phyloP scores from a whole-genome alignment of 140 eudicot species.

The Stevia rebaudiana region DNA sequence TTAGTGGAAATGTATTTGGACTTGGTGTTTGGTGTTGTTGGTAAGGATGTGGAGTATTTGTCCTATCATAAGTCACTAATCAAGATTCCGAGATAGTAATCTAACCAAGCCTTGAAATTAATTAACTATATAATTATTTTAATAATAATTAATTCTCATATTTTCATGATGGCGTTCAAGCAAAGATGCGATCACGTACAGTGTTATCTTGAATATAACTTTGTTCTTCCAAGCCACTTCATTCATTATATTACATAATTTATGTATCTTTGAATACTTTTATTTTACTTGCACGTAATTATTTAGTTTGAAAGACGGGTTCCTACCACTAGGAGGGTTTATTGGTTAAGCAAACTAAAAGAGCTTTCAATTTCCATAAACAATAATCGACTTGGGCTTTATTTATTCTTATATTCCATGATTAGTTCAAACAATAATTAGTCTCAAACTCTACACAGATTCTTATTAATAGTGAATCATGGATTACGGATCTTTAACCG shows the following conservation, averaged over 20 bases:
- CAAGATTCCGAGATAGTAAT: conserved; percentile 17
- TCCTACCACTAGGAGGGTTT: conserved; percentile 45
- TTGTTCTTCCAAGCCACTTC: conserved; percentile 82
- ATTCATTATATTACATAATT: conserved; percentile 27
- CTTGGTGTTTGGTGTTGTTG: conserved; percentile 37
- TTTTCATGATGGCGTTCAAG: conserved; percentile 56
- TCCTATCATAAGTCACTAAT: conserved; percentile 18
- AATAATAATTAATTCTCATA: conserved; percentile 6
- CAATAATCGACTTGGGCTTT: conserved; percentile 13
- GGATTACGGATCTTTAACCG: neutral
- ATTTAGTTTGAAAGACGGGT: conserved; percentile 26
- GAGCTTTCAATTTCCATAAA: conserved; percentile 40
- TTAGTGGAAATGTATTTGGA: conserved; percentile 15
- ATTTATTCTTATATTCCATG: conserved; percentile 13
- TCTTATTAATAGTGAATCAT: neutral
- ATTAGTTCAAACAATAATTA: conserved; percentile 2
- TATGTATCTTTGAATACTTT: conserved; percentile 11
- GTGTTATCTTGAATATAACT: conserved; percentile 16
- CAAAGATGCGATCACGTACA: conserved; percentile 48
- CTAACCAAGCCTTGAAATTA: conserved; percentile 23
- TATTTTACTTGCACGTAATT: conserved; percentile 27
- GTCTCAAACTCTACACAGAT: neutral
- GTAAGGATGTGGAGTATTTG: conserved; percentile 34
- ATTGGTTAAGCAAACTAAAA: conserved; percentile 58
- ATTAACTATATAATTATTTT: neutral